A percentile compares a stretch with the other conserved stretches of the same genome.
phyloP scores from a whole-genome alignment of 805 yeast species.

The Candida boidinii region DNA sequence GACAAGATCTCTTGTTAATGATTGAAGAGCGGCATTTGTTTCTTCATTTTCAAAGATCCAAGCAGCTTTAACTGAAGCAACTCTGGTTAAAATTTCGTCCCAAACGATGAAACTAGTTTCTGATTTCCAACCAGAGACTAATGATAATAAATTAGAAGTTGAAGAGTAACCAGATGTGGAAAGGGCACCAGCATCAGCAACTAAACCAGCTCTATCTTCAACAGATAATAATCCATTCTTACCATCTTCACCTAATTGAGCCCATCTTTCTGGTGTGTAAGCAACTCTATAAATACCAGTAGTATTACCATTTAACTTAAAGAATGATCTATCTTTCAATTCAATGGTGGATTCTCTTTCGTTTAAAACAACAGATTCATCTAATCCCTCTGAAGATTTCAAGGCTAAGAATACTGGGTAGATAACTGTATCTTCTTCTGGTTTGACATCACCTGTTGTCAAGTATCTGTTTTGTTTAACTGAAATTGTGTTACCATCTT shows the following conservation, averaged over 20 bases:
- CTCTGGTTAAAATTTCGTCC: slow-evolving; percentile 41
- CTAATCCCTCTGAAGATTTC: slow-evolving; percentile 12
- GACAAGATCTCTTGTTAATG: slow-evolving; percentile 23
- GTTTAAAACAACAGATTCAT: slow-evolving; percentile 20
- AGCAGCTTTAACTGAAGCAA: slow-evolving; percentile 23
- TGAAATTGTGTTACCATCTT: slow-evolving; percentile 19
- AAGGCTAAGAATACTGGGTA: slow-evolving; percentile 10
- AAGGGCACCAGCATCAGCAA: slow-evolving; percentile 46
- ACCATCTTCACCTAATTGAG: slow-evolving; percentile 29
- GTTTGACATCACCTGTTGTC: slow-evolving; percentile 54
- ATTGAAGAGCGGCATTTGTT: slow-evolving; percentile 21
- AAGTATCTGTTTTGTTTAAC: slow-evolving; percentile 56
- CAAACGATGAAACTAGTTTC: slow-evolving; percentile 44
- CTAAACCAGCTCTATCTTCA: slow-evolving; percentile 45
- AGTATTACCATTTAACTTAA: slow-evolving; percentile 45
- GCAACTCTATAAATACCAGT: slow-evolving; percentile 47
- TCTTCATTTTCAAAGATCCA: slow-evolving; percentile 32
- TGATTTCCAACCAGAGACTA: slow-evolving; percentile 30
- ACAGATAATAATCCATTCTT: slow-evolving; percentile 31
- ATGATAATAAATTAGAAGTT: slow-evolving; percentile 37
- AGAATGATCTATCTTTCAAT: slow-evolving; percentile 19
- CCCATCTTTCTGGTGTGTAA: slow-evolving; percentile 32
- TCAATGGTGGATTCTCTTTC: slow-evolving; percentile 12
- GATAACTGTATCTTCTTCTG: slow-evolving; percentile 49
- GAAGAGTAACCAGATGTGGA: slow-evolving; percentile 38